phyloP scores from a whole-genome alignment of 2,329 filamentous ascomycete genomes.

The Cladosporium oxysporum region DNA sequence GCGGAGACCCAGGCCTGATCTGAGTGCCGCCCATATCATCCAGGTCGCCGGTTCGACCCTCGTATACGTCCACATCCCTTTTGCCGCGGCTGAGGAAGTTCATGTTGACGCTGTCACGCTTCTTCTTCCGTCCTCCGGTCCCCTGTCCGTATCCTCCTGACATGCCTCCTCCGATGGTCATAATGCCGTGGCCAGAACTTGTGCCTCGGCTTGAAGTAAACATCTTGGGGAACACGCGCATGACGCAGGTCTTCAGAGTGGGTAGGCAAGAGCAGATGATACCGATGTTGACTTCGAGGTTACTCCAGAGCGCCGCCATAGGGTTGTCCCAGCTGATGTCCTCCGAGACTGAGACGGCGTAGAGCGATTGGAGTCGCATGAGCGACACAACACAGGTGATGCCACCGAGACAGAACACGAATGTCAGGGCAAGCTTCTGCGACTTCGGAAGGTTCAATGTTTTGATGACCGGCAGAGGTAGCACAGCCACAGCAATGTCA shows the following conservation, averaged over 20 bases:
- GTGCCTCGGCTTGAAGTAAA: conserved; percentile 23
- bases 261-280: conserved; percentile 35
- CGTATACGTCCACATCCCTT: conserved; percentile 1
- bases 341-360: conserved; percentile 27
- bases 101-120: conserved; percentile 14
- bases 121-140: neutral
- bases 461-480: conserved; percentile 38
- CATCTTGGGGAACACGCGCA: conserved; percentile 31
- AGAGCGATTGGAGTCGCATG: conserved; percentile 31
- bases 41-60: neutral
- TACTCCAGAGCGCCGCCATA: conserved; percentile 31
- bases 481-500: conserved; percentile 35
- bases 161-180: conserved; percentile 2
- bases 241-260: conserved; percentile 31
- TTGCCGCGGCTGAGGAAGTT: conserved; percentile 7
- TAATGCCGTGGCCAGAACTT: neutral
- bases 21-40: conserved; percentile 9
- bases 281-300: conserved; percentile 33
- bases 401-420: conserved; percentile 38
- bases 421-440: conserved; percentile 36
- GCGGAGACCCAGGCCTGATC: conserved; percentile 11
- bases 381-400: conserved; percentile 33
- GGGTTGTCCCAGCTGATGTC: conserved; percentile 35
- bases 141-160: neutral
- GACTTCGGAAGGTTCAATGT: conserved; percentile 32